These are phyloP conservation scores for Paraphoma sp. DNA, from an alignment of 2,329 filamentous ascomycete species.

Conservation along the genomic window DNA sequence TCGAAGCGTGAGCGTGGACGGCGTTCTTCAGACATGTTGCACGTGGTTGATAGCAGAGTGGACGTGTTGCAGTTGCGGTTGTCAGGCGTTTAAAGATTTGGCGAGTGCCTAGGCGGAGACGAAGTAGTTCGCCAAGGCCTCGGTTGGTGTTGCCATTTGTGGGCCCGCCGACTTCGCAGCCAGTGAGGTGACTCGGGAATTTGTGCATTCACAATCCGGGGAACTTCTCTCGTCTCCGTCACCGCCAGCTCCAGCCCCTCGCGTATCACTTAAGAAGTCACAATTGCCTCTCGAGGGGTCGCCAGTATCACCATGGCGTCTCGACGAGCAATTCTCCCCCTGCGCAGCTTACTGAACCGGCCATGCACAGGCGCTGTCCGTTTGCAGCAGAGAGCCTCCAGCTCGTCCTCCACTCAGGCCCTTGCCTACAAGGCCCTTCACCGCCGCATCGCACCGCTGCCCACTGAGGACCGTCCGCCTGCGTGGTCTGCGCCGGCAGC, in stretches of 20 bases:
- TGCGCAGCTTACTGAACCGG: slow-evolving; percentile 40
- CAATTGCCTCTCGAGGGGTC: slow-evolving; percentile 28
- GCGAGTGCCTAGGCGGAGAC: slow-evolving; percentile 6
- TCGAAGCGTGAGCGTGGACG: slow-evolving; percentile 94
- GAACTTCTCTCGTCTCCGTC: slow-evolving; percentile 3
- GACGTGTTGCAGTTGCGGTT: slow-evolving; percentile 3
- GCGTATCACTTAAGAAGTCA: slow-evolving; percentile 3
- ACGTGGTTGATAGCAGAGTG: slow-evolving; percentile 4
- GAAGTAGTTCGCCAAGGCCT: slow-evolving; percentile 6
- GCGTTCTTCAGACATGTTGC: slow-evolving; percentile 77
- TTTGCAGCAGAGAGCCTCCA: slow-evolving; percentile 47
- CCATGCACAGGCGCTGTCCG: slow-evolving; percentile 35
- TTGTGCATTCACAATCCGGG: slow-evolving; percentile 7
- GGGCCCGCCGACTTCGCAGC: slow-evolving; percentile 6
- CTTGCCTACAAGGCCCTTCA: slow-evolving; percentile 97
- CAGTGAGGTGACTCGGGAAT: neutral
- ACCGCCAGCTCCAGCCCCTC: slow-evolving; percentile 8
- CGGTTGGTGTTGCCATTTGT: slow-evolving; percentile 4
- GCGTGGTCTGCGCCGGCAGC: slow-evolving; percentile 91
- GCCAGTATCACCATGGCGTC: slow-evolving; percentile 48
- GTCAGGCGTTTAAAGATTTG: slow-evolving; percentile 2
- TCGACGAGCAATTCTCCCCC: slow-evolving; percentile 49
- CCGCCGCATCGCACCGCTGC: slow-evolving; percentile 84
- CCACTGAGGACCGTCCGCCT: slow-evolving; percentile 74
- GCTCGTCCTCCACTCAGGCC: slow-evolving; percentile 81